Conservation (phyloP, 2,329 filamentous ascomycete species). For the Aspergillus ustus region DNA sequence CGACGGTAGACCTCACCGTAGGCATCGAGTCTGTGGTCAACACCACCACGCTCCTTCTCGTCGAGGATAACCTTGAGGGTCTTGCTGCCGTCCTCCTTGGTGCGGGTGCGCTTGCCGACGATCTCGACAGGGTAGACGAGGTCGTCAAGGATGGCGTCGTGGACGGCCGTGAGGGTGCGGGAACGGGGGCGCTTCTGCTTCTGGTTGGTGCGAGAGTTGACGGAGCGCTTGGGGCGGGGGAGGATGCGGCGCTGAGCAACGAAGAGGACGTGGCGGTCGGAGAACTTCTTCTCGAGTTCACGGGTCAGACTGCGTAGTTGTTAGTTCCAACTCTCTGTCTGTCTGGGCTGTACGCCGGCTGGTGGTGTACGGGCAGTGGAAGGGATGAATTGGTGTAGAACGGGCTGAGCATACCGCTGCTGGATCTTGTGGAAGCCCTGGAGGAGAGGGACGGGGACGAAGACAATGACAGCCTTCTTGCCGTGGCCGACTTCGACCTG, state of each 20-base stretch:
- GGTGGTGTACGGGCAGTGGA: neutral
- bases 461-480: slow-evolving; percentile 99
- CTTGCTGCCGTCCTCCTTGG: slow-evolving; percentile 99
- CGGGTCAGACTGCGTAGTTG: slow-evolving; percentile 77
- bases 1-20: slow-evolving; percentile 99
- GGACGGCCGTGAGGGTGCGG: slow-evolving; percentile 96
- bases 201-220: slow-evolving; percentile 92
- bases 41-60: slow-evolving; percentile 99
- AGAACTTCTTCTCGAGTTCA: slow-evolving; percentile 99
- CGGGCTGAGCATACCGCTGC: slow-evolving; percentile 77
- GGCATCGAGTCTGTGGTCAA: slow-evolving; percentile 99
- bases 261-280: slow-evolving; percentile 99
- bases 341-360: neutral
- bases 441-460: slow-evolving; percentile 99
- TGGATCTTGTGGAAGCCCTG: slow-evolving; percentile 99
- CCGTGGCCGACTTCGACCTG: slow-evolving; percentile 99
- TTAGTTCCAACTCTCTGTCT: slow-evolving; percentile 14
- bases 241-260: slow-evolving; percentile 98
- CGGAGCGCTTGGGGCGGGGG: slow-evolving; percentile 97
- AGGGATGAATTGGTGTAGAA: neutral
- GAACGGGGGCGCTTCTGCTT: slow-evolving; percentile 99
- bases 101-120: slow-evolving; percentile 97
- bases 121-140: slow-evolving; percentile 99
- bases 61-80: slow-evolving; percentile 98
- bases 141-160: slow-evolving; percentile 97